A percentile compares a stretch with the other conserved stretches of the same genome.
These are phyloP conservation scores for Neurospora sp. DNA, from an alignment of 495 filamentous ascomycete genomes.

Conservation along the genomic window DNA sequence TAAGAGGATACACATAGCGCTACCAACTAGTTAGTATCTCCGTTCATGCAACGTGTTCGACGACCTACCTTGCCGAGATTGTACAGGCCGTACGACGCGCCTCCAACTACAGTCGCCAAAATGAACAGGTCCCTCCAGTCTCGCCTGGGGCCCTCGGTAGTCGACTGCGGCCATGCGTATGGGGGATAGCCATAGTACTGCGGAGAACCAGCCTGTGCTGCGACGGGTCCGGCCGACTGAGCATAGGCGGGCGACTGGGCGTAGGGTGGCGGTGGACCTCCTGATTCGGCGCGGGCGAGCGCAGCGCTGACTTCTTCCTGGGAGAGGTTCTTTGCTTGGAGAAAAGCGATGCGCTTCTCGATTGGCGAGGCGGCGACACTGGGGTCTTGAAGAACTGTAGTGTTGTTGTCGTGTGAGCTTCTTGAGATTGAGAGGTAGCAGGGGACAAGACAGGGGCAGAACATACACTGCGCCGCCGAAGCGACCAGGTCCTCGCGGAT, in stretches of 20 bases:
- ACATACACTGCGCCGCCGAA: conserved; percentile 52
- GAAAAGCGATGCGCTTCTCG: conserved; percentile 84
- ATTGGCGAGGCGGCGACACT: conserved; percentile 81
- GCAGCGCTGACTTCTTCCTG: conserved; percentile 87
- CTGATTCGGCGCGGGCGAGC: conserved; percentile 59
- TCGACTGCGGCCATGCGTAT: conserved; percentile 54
- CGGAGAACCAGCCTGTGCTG: conserved; percentile 33
- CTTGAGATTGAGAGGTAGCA: not conserved
- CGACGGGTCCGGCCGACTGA: conserved; percentile 24
- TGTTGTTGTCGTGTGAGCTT: conserved; percentile 1
- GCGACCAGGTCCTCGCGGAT: conserved; percentile 77
- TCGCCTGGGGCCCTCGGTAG: conserved; percentile 61
- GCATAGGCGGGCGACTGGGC: conserved; percentile 28
- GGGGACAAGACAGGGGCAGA: conserved; percentile 23
- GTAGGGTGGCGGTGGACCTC: conserved; percentile 36
- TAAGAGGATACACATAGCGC: conserved; percentile 84
- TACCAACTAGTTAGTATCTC: conserved; percentile 22
- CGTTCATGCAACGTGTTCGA: not conserved
- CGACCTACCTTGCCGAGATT: conserved; percentile 63
- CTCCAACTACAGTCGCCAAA: conserved; percentile 84
- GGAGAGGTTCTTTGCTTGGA: conserved; percentile 94
- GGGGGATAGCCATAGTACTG: conserved; percentile 58
- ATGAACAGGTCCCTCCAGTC: conserved; percentile 99
- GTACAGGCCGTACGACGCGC: conserved; percentile 80
- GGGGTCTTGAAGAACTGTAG: conserved; percentile 81